Base-by-base conservation (phyloP, 2,329 filamentous ascomycete genomes). In the Bimuria novae-zelandiae region DNA sequence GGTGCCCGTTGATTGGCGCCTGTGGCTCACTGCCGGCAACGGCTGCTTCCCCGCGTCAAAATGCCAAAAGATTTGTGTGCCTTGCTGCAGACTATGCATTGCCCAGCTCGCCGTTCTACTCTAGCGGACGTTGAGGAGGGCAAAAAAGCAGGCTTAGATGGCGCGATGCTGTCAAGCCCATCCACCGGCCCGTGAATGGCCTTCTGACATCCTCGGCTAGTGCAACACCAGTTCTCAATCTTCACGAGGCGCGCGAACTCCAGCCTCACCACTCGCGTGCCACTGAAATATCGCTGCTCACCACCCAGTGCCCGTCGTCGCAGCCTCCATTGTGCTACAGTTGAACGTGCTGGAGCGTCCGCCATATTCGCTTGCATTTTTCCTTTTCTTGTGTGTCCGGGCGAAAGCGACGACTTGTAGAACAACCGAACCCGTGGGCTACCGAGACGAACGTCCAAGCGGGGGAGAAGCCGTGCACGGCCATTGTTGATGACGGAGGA, bases 401-500 rank as follows among this genome's bases (percentile, higher is more conserved):
- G 54, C 62, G 56, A 59, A 54, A 50, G 59, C 51, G 52, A 49
- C 60, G 60, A 55, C 62, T 61, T 49, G 64, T 66, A 62, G 57
- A 59, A 63, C 63, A 37, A 36, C 57, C 52, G 51, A 60, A 51
- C 52, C 61, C 62, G 61, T 58, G 51, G 42, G 51, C 59, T 53
- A 59, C 64, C 60, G 61, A 66, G 59, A 59, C 59, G 61, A 62
- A 56, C 54, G 61, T 17, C 48, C 62, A 65, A 61, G 60, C 58
- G 62, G 59, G 63, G 65, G n/a, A 36, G 62, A 61, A 64, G 63
- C 54, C 53, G 63, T 61, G 57, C 61, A 67, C 59, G 54, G 61
- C 61, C 57, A 53, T 62, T 57, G 61, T 75, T 70, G 68, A 76
- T 75, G 73, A 64, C 68, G 63, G 69, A 71, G 57, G 65, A 63